Evolutionary conservation across 1,284 basidiomycete genomes (phyloP).

Genomic region (Hortiboletus rubellus): DNA sequence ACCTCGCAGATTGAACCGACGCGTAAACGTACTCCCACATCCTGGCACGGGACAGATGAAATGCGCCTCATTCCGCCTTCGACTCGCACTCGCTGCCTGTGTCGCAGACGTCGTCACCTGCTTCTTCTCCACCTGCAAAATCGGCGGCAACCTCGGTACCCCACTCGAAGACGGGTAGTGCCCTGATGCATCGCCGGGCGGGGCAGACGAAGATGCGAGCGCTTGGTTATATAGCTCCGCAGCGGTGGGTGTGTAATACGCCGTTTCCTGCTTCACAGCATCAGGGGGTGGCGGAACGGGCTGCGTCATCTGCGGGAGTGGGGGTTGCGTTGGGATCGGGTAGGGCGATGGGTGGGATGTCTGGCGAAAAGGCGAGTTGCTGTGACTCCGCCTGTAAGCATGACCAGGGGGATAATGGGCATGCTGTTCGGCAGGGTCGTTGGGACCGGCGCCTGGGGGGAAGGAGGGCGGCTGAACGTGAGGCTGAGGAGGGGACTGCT

Average conservation of each 20-base stretch:
- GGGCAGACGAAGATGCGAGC: slow-evolving; percentile 31
- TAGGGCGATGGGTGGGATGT: slow-evolving; percentile 39
- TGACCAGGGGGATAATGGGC: slow-evolving; percentile 35
- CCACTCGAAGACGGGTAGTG: slow-evolving; percentile 56
- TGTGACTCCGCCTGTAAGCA: slow-evolving; percentile 37
- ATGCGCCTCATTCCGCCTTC: slow-evolving; percentile 86
- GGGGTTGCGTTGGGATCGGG: slow-evolving; percentile 36
- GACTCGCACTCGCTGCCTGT: slow-evolving; percentile 86
- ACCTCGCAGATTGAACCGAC: slow-evolving; percentile 83
- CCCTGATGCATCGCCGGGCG: slow-evolving; percentile 33
- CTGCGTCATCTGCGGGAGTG: slow-evolving; percentile 24
- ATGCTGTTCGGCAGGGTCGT: slow-evolving; percentile 34
- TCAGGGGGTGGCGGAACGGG: slow-evolving; percentile 6
- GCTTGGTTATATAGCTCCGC: slow-evolving; percentile 51
- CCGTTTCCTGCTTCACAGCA: slow-evolving; percentile 33
- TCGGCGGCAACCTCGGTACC: slow-evolving; percentile 73
- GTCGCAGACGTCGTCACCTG: slow-evolving; percentile 96
- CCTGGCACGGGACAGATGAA: slow-evolving; percentile 94
- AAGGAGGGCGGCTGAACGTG: slow-evolving; percentile 32
- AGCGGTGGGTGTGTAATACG: slow-evolving; percentile 44
- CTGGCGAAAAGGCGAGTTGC: slow-evolving; percentile 38
- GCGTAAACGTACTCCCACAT: slow-evolving; percentile 93
- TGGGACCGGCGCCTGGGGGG: slow-evolving; percentile 36
- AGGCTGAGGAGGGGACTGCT: slow-evolving; percentile 27
- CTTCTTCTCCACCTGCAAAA: slow-evolving; percentile 85